Evolutionary conservation across 2,329 filamentous ascomycete genomes (phyloP).

Genomic region (Colletotrichum liriopes): DNA sequence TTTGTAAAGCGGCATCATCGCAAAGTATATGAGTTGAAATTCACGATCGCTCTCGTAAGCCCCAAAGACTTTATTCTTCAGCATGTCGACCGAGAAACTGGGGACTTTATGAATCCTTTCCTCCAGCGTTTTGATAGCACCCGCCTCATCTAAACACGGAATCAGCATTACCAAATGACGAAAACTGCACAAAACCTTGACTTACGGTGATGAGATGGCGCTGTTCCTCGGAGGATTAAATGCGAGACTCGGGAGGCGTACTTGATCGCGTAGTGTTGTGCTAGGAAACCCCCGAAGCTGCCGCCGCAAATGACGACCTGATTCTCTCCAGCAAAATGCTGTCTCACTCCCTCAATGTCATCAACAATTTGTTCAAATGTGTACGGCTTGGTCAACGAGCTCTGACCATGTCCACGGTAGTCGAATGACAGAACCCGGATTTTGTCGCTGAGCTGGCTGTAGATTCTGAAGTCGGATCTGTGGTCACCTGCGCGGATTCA

Average conservation of each 20-base stretch:
- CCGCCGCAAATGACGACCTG: constrained; percentile 55
- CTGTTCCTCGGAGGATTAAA: constrained; percentile 56
- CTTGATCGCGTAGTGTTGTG: constrained; percentile 57
- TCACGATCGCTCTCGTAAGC: constrained; percentile 55
- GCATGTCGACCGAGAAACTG: constrained; percentile 55
- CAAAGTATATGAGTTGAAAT: constrained; percentile 56
- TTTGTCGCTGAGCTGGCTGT: constrained; percentile 48
- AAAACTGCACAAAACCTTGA: not conserved
- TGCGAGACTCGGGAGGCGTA: constrained; percentile 51
- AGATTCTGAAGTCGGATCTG: constrained; percentile 53
- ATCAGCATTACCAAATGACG: not conserved
- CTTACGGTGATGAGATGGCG: constrained; percentile 54
- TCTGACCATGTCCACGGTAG: constrained; percentile 55
- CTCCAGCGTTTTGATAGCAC: constrained; percentile 52
- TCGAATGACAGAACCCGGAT: constrained; percentile 55
- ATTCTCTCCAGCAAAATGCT: constrained; percentile 47
- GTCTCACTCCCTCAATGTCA: constrained; percentile 53
- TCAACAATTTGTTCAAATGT: constrained; percentile 56
- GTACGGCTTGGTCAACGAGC: constrained; percentile 53
- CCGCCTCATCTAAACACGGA: constrained; percentile 50
- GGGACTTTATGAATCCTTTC: constrained; percentile 52
- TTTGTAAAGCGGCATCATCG: constrained; percentile 55
- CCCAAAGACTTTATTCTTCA: constrained; percentile 56
- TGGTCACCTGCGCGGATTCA: constrained; percentile 49
- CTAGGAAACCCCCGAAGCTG: constrained; percentile 58